Base-by-base conservation (phyloP, 2,329 filamentous ascomycete genomes). In the Sclerotiophoma versabilis region DNA sequence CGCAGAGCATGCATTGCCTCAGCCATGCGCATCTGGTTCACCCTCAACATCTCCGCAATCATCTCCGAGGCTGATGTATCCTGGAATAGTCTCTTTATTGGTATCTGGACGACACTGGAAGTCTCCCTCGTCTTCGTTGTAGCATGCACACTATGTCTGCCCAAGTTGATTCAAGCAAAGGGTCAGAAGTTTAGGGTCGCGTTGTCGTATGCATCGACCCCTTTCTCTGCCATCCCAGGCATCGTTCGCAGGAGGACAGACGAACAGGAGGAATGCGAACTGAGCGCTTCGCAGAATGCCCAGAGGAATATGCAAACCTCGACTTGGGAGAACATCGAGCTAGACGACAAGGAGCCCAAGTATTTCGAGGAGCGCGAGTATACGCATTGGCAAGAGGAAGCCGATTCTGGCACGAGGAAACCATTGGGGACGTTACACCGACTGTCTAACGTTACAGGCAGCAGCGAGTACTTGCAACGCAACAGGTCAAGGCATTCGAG, bases 11-110 rank as follows among this genome's bases (percentile, higher is more conserved):
- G 63, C 32, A 56, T 54, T 23, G 68, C 68, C n/a, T 68, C 65
- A 9, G 59, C 56, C 2, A 66, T 69, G 65, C 65, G 65, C 12
- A 65, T 70, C 25, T 57, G 64, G n/a, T 70, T 65, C 36, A 69
- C 66, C 3, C 41, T 62, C 5, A 61, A 62, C 32, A 68, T 69
- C 15, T 57, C 61, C 0, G 51, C 61, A 0, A 45, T 60, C 2
- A 63, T 65, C 17, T 50, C 58, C 9, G 39, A 64, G 51, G 61
- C 65, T 22, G 67, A 70, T 37, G 61, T 70, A 6, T 69, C 67
- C 1, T 62, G 65, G 43, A 64, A 70, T 22, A 62, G 62, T 5
- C 60, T 69, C 11, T 69, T 63, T 49, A 68, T 68, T 10, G 66
- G 65, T 2, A 63, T 69, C 1, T 70, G 63, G 66, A 65, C 66